Conservation (phyloP, 2,329 filamentous ascomycete species). For the Aspergillus sojae region DNA sequence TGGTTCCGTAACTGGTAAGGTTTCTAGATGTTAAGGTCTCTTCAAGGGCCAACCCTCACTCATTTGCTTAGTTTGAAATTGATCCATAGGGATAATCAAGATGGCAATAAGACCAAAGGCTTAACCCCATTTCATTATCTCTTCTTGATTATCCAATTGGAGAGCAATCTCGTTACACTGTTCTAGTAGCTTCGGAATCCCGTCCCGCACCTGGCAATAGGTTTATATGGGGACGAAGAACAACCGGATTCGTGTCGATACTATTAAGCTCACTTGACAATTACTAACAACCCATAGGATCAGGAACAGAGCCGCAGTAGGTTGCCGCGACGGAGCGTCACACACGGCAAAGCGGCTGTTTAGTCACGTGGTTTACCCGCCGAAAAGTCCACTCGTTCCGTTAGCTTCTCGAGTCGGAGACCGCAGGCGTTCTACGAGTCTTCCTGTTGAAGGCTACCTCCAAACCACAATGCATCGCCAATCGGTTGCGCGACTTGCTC, state of each 20-base stretch:
- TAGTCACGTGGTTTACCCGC: slow-evolving; percentile 29
- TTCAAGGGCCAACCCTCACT: neutral
- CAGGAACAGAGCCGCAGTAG: neutral
- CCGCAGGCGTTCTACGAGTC: slow-evolving; percentile 21
- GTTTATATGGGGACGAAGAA: neutral
- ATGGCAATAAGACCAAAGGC: neutral
- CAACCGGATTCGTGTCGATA: neutral
- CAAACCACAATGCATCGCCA: slow-evolving; percentile 40
- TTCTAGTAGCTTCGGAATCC: neutral
- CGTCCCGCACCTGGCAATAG: neutral
- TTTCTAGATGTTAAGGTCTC: neutral
- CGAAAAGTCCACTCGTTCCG: slow-evolving; percentile 19
- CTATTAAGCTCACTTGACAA: neutral
- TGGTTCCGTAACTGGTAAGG: neutral
- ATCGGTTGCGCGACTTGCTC: slow-evolving; percentile 35
- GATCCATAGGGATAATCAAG: neutral
- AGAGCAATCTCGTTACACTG: neutral
- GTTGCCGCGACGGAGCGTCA: slow-evolving; percentile 6
- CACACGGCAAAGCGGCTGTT: neutral
- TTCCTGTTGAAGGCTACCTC: slow-evolving; percentile 12
- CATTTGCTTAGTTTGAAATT: neutral
- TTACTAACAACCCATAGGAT: neutral
- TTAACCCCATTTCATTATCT: neutral
- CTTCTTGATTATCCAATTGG: neutral
- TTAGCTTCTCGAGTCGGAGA: slow-evolving; percentile 18